Percentiles rank a stretch among this genome's conserved stretches.
These are phyloP conservation scores for Yamadazyma takamatsuzukensis DNA, from an alignment of 805 yeast species.

Conservation along the genomic window DNA sequence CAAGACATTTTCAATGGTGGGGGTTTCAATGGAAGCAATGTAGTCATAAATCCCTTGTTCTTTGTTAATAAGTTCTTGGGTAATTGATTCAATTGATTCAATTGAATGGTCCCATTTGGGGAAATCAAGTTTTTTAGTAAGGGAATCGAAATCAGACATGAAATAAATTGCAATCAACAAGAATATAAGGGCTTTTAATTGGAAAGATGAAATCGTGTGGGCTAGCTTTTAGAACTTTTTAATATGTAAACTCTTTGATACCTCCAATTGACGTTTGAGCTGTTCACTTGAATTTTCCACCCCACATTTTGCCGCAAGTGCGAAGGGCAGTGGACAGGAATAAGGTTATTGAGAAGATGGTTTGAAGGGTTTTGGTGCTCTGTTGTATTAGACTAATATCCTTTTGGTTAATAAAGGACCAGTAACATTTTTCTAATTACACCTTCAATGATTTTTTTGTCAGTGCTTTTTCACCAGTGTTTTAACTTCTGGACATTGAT, in stretches of 20 bases:
- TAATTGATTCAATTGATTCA: conserved; percentile 38
- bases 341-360: too few relatives aligned
- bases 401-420: too few relatives aligned
- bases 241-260: not conserved
- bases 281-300: not conserved
- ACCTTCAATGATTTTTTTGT: too few relatives aligned
- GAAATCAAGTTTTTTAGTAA: conserved; percentile 7
- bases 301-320: not conserved
- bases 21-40: conserved; percentile 45
- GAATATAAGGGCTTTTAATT: not conserved
- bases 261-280: not conserved
- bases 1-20: conserved; percentile 56
- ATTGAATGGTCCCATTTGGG: conserved; percentile 64
- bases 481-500: too few relatives aligned
- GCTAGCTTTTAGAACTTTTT: not conserved
- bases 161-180: conserved; percentile 1
- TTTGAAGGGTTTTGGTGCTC: too few relatives aligned
- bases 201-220: not conserved
- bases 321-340: too few relatives aligned
- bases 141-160: conserved; percentile 12
- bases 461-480: too few relatives aligned
- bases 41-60: conserved; percentile 48
- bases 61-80: conserved; percentile 42
- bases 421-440: too few relatives aligned
- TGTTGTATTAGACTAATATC: too few relatives aligned